Base-by-base conservation (phyloP, 768 basidiomycete species). In the Lactifluus echinatus region DNA sequence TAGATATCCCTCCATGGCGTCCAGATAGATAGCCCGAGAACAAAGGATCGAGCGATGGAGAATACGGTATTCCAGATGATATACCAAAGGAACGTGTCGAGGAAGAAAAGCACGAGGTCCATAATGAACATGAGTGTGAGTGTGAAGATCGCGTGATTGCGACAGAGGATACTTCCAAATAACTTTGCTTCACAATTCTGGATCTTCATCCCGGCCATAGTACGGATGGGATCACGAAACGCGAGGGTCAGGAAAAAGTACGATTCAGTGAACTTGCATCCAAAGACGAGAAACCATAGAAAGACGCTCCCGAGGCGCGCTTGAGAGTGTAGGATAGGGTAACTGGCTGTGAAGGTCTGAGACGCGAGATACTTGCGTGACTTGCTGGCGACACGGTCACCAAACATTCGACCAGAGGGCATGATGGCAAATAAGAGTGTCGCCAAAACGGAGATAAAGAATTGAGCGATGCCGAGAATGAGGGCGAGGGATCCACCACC, bases 21-120 rank as follows among this genome's bases (percentile, higher is more conserved):
- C 96, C 96, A 98, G 60, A 99, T 95, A 29, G 90, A 93, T 49
- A 99, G 78, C 7, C 95, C 96, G 50, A 98, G 79, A 23, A 82
- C 76, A 72, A 99, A 99, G 17, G 85, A 89, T 53, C 94, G 80
- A 23, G 76, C 87, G 65, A 94, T 90, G 67, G 85, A 88, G 74
- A 89, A 89, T 55, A 93, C 89, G 10, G 93, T 94, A 71, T 97
- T 97, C 95, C 95, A 97, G 68, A 97, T 97, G 74, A 98, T 94
- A 69, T 94, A 99, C 96, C 96, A 99, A 29, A 99, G 74, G 87
- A 97, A 99, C 7, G 96, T 99, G 75, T 99, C 96, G 72, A 99
- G 78, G 82, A 98, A 99, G 81, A 91, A 99, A 44, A 99, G 81
- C 50, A 87, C 83, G 46, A 99, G 74, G 68, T 98, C 96, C 95